A percentile compares a stretch with the other conserved stretches of the same genome.
Evolutionary conservation across 331 rosid genomes (phyloP).

Genomic region (Telfairia occidentalis): DNA sequence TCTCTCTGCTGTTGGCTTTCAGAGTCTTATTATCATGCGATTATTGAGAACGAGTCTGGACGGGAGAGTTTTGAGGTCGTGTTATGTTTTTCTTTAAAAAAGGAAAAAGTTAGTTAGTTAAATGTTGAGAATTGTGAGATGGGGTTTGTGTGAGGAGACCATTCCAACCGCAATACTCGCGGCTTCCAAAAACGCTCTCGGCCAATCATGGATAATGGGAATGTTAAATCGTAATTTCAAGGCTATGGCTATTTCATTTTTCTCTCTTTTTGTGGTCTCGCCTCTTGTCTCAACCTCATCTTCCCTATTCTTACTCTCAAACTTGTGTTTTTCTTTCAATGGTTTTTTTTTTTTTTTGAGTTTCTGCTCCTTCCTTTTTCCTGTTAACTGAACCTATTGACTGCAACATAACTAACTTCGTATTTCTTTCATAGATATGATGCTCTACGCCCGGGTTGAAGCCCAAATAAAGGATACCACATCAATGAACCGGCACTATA

Average conservation of each 20-base stretch:
- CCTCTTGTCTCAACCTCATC: not conserved
- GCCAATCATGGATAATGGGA: not conserved
- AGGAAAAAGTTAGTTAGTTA: constrained; percentile 26
- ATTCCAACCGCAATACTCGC: not conserved
- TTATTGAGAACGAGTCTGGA: constrained; percentile 25
- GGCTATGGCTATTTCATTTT: not conserved
- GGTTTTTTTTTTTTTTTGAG: not conserved
- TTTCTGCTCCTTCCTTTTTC: too few species aligned
- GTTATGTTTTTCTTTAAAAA: constrained; percentile 24
- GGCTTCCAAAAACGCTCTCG: not conserved
- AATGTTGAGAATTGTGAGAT: not conserved
- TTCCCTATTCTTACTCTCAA: not conserved
- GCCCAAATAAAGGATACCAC: too few species aligned
- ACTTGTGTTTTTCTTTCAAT: too few species aligned
- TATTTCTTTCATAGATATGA: too few species aligned
- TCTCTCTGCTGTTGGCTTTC: constrained; percentile 9
- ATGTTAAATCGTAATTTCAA: not conserved
- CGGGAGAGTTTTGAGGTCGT: constrained; percentile 47
- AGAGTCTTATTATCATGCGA: constrained; percentile 18
- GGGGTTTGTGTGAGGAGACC: not conserved
- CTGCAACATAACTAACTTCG: too few species aligned
- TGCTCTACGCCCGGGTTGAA: too few species aligned
- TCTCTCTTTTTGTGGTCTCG: not conserved
- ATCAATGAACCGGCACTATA: too few species aligned
- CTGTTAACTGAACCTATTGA: too few species aligned